Base-by-base conservation (phyloP, 2,329 filamentous ascomycete species). In the Fusarium albosuccineum region DNA sequence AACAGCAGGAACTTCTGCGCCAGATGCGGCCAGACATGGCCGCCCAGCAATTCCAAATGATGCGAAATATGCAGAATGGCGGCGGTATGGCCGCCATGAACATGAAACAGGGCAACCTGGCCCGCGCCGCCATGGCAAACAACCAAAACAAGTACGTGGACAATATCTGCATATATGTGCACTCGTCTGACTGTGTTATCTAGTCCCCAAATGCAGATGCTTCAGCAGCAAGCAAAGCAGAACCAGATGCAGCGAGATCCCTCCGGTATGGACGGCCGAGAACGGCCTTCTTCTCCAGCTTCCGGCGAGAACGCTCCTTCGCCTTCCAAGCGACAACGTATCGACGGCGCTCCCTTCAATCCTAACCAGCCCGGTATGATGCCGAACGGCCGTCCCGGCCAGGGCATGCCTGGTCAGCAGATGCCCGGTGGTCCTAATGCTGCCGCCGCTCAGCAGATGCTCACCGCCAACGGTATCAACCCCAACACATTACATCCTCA, bases 301-400 rank as follows among this genome's bases (percentile, higher is more conserved):
- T 91, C 91, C 37, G 90, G 89, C 56, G 94, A 97, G 54, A 96
- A 96, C 74, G 94, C 93, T 27, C 93, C 94, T 5, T 98, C 95
- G 33, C 95, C 95, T 2, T 95, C 92, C 66, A 98, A 98, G 83
- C 88, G 94, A 74, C 92, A 90, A 60, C 92, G 94, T 59, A 87
- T 97, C 63, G 89, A 91, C 74, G 87, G 88, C 73, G 85, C 85
- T 34, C 85, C 86, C 9, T 93, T 93, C 80, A 92, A 92, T 76
- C 89, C 90, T 66, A 90, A 89, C 75, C 91, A 90, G 72, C 81
- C 82, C 9, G 72, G 65, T 66, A 91, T 94, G 86, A 91, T 91
- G 81, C 88, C 89, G 57, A 93, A 92, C 79, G 91, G 91, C 72
- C 87, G 88, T 76, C 91, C 90, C 56, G 83, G 79, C 69, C 89